Evolutionary conservation across 371 early-diverging fungal genomes (phyloP).

Genomic region (Rhizopus arrhizus): DNA sequence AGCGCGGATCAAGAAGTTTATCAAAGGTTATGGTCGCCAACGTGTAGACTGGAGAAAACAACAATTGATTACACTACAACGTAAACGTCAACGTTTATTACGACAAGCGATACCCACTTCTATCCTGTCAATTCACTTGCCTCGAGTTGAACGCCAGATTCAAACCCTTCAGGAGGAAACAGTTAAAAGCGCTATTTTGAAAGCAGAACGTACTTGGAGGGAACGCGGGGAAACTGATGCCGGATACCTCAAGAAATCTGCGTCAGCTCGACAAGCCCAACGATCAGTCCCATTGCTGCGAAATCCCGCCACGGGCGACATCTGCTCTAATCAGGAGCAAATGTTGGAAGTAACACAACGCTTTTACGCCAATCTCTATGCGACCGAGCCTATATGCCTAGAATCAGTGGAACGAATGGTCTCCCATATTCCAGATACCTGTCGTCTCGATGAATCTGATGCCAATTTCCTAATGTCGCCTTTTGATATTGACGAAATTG

Average conservation of each 20-base stretch:
- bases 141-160: not conserved
- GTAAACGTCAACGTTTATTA: constrained; percentile 2
- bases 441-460: not conserved
- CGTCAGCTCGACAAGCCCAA: not conserved
- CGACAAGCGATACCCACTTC: not conserved
- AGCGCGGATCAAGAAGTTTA: not conserved
- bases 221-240: constrained; percentile 10
- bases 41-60: not conserved
- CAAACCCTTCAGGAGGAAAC: not conserved
- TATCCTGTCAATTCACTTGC: not conserved
- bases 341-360: constrained; percentile 1
- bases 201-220: not conserved
- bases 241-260: constrained; percentile 1
- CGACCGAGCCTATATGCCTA: constrained; percentile 5
- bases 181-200: not conserved
- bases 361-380: constrained; percentile 6
- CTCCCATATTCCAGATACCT: not conserved
- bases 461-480: not conserved
- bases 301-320: not conserved
- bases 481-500: not conserved
- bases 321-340: not conserved
- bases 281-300: not conserved
- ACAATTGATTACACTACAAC: not conserved
- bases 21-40: not conserved
- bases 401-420: not conserved